Evolutionary conservation across 1,284 basidiomycete genomes (phyloP).

Genomic region (Pyrrhoderma noxium): DNA sequence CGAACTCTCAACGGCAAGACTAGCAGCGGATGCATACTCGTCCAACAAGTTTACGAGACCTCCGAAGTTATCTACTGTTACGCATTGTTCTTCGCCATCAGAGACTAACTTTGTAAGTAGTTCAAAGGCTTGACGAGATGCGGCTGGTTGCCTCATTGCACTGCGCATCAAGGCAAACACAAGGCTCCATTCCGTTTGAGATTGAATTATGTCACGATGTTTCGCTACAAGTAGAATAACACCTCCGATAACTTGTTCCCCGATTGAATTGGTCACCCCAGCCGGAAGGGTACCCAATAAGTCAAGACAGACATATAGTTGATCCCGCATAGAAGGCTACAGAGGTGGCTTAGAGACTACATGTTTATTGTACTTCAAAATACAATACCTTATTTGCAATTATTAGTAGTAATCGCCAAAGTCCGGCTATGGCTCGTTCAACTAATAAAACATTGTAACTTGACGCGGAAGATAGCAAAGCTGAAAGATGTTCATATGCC

Average conservation of each 20-base stretch:
- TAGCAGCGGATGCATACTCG: constrained; percentile 78
- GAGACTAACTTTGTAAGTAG: constrained; percentile 59
- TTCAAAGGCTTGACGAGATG: constrained; percentile 77
- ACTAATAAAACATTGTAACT: constrained; percentile 87
- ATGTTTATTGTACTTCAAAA: background rate
- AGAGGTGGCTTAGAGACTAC: background rate
- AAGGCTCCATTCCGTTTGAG: constrained; percentile 94
- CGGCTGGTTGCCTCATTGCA: constrained; percentile 83
- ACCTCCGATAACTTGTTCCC: constrained; percentile 87
- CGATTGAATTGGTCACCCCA: constrained; percentile 73
- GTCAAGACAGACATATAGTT: constrained; percentile 91
- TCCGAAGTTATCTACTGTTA: constrained; percentile 75
- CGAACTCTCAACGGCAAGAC: constrained; percentile 50
- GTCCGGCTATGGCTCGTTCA: constrained; percentile 91
- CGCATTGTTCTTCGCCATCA: constrained; percentile 48
- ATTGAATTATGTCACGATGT: constrained; percentile 69
- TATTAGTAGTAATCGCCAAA: constrained; percentile 74
- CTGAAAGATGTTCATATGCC: constrained; percentile 85
- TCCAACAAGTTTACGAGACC: constrained; percentile 80
- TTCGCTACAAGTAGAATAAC: constrained; percentile 73
- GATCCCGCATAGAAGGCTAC: constrained; percentile 75
- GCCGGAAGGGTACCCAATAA: constrained; percentile 77
- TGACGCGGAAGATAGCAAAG: constrained; percentile 68
- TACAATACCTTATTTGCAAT: constrained; percentile 65
- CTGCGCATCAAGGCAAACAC: constrained; percentile 86